Base-by-base conservation (phyloP, 2,329 filamentous ascomycete genomes). In the Sordariomycetes sp. region DNA sequence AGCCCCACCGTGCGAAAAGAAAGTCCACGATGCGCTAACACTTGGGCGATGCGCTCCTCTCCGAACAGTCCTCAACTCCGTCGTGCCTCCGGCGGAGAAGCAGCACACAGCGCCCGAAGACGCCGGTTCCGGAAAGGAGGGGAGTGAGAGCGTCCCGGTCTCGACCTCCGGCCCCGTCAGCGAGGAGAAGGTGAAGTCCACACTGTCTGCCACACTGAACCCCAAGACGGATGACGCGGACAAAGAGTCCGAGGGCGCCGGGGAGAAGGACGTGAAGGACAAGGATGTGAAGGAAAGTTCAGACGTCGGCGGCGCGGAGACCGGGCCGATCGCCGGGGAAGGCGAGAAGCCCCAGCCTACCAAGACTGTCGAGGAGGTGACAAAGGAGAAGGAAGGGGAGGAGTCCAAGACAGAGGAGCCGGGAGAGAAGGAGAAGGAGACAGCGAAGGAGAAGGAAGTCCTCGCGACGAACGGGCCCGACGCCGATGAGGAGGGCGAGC, bases 101-200 rank as follows among this genome's bases (percentile, higher is more conserved):
- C 64, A 65, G 50, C 59, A 61, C 11, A 34, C 60, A 55, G 64
- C 67, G 61, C 35, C 61, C 3, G 64, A 64, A 18, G 65, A 66
- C 40, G 58, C 61, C 63, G 57, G 11, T 59, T 62, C 55, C 54
- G 59, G 43, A 59, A 63, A 48, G 61, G 65, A 28, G 11, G 59
- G 58, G 1, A 51, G 61, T 7, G 62, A 58, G 18, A 60, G 58
- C 24, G 69, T 73, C 63, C 40, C 61, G 1, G 55, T 28, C 20
- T 53, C 57, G 12, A 57, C 48, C 10, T 62, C 72, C 53, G 65
- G 63, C 24, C 70, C 70, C 18, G 67, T 69, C 8, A 69, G 70
- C 20, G 62, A 72, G 62, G 74, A 70, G 10, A 72, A 73, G 25
- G 63, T 62, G 58, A 57, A 60, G 4, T 60, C 59, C 24, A 51